Percentiles rank a stretch among this genome's conserved stretches.
Evolutionary conservation across 2,329 filamentous ascomycete genomes (phyloP).

Genomic region (Aspergillus vadensis): DNA sequence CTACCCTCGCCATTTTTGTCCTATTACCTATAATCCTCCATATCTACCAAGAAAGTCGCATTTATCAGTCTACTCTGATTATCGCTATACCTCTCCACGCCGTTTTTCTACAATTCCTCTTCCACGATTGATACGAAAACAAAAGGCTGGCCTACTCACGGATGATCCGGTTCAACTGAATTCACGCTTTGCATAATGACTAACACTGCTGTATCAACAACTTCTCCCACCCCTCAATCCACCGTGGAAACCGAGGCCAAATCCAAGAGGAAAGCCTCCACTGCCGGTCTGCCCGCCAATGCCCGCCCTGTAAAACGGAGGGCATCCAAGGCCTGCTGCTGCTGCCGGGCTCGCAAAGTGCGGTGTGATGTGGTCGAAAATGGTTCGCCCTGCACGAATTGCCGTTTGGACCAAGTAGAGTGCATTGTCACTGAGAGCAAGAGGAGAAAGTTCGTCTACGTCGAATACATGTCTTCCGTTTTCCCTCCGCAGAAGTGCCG

Average conservation of each 20-base stretch:
- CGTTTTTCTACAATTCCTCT: not conserved
- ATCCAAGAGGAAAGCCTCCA: slow-evolving; percentile 59
- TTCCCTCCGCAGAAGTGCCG: slow-evolving; percentile 6
- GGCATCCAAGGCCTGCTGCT: slow-evolving; percentile 88
- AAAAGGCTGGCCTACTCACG: slow-evolving; percentile 13
- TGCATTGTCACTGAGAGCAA: slow-evolving; percentile 75
- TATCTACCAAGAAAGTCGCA: not conserved
- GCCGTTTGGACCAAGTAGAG: slow-evolving; percentile 59
- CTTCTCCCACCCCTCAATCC: slow-evolving; percentile 17
- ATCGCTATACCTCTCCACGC: not conserved
- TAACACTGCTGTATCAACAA: slow-evolving; percentile 22
- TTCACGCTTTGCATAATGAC: slow-evolving; percentile 27
- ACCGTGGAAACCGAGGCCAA: slow-evolving; percentile 35
- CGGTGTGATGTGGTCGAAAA: slow-evolving; percentile 90
- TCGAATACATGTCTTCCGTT: slow-evolving; percentile 17
- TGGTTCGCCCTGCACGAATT: slow-evolving; percentile 84
- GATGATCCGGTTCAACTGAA: slow-evolving; percentile 22
- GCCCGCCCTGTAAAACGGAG: slow-evolving; percentile 72
- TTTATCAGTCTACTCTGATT: not conserved
- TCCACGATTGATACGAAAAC: not conserved
- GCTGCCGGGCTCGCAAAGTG: slow-evolving; percentile 85
- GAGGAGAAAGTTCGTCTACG: slow-evolving; percentile 59
- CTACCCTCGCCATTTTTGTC: not conserved
- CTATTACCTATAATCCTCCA: not conserved
- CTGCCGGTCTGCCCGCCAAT: slow-evolving; percentile 56